These are phyloP conservation scores for Mangifera indica DNA, from an alignment of 345 rosid species.

Conservation along the genomic window DNA sequence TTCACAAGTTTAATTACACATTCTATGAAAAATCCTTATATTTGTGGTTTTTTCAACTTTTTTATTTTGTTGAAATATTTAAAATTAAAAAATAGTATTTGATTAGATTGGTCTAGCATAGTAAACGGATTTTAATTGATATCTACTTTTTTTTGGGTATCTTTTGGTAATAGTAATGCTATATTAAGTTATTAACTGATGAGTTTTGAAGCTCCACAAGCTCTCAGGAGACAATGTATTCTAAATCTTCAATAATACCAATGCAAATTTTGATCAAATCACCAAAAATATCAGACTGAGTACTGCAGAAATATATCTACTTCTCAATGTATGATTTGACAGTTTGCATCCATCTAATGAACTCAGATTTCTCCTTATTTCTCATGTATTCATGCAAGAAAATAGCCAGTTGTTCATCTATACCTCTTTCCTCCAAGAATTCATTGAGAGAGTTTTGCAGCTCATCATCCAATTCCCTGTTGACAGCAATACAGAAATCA, in stretches of 20 bases:
- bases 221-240: not conserved
- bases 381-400: constrained; percentile 78
- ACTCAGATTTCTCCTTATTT: constrained; percentile 69
- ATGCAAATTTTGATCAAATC: not conserved
- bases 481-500: constrained; percentile 21
- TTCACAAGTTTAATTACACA: too few species aligned
- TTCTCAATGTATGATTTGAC: constrained; percentile 67
- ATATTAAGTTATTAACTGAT: too few species aligned
- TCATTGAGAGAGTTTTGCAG: constrained; percentile 68
- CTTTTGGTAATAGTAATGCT: too few species aligned
- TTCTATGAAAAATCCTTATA: too few species aligned
- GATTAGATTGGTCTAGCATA: too few species aligned
- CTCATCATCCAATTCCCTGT: constrained; percentile 82
- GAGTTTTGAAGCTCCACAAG: not conserved
- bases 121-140: too few species aligned
- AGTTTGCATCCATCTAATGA: constrained; percentile 66
- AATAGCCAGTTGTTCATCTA: constrained; percentile 60
- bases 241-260: constrained; percentile 19
- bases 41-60: too few species aligned
- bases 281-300: constrained; percentile 2
- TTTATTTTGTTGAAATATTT: too few species aligned
- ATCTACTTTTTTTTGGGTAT: too few species aligned
- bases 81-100: too few species aligned
- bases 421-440: constrained; percentile 66
- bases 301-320: constrained; percentile 20